Base-by-base conservation (phyloP, 441 rosid species). In the Arabidopsis hybrid region DNA sequence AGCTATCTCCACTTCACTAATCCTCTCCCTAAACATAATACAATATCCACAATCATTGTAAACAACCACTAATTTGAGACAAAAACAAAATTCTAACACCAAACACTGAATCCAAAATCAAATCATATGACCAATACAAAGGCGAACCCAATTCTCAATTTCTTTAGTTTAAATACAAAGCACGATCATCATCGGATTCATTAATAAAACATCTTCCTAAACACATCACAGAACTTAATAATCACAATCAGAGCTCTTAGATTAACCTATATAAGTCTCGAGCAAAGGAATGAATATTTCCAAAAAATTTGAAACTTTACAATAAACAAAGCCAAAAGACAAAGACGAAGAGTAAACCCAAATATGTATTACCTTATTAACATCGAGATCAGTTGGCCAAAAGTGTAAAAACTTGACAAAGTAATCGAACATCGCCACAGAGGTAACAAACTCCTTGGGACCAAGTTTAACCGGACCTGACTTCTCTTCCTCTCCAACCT, bases 371-470 rank as follows among this genome's bases (percentile, higher is more conserved):
- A 89, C 97, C 94, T 88, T 84, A 64, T 92, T 95, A 43, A 87
- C 62, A 69, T 86, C 84, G 59, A 91, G 65, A 70, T 88, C 85
- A 35, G 85, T 78, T 0, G 95, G 91, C 99, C 97, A 95, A 38
- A 29, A 55, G 17, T 88, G 98, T 46, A 92, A 84, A 21, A 95
- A 80, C 67, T 81, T 84, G 73, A 64, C 82, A 53, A 95, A 88
- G 77, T 91, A 89, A 75, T 95, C 90, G 69, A 88, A 89, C 96
- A 95, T 87, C 85, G 85, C 88, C 39, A 85, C 82, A 0, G 96
- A 79, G 5, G 97, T 85, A 39, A 83, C 89, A 58, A 95, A 92
- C 76, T 81, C 87, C 86, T 95, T 95, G 0, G 94, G 92, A 8
- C 99, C 98, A 64, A 95, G 64, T 12, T 65, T 82, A 14, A 82